Evolutionary conservation across 1,139 yeast species (phyloP).

Genomic region (Debaryomyces sp.): DNA sequence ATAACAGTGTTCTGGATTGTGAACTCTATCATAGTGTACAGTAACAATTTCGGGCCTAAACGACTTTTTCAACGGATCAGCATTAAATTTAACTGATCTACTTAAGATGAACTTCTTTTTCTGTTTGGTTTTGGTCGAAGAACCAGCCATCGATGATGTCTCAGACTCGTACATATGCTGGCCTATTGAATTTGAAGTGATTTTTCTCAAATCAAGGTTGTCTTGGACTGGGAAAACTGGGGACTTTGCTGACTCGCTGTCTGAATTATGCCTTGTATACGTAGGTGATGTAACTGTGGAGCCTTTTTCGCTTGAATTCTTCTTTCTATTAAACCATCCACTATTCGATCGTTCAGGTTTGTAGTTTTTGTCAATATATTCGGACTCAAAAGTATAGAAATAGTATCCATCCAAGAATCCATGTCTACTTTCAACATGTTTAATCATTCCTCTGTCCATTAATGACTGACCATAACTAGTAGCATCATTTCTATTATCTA

Average conservation of each 20-base stretch:
- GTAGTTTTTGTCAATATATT: slow-evolving; percentile 46
- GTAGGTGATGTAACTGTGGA: slow-evolving; percentile 17
- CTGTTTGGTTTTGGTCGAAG: slow-evolving; percentile 24
- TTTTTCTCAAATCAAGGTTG: slow-evolving; percentile 24
- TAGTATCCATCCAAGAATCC: slow-evolving; percentile 90
- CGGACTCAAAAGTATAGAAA: slow-evolving; percentile 72
- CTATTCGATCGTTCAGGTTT: slow-evolving; percentile 18
- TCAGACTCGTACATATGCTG: slow-evolving; percentile 31
- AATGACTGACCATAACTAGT: slow-evolving; percentile 73
- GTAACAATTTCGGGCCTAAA: slow-evolving; percentile 76
- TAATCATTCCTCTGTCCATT: slow-evolving; percentile 71
- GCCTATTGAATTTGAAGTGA: slow-evolving; percentile 25
- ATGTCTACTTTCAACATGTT: slow-evolving; percentile 82
- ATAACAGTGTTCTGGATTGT: slow-evolving; percentile 93
- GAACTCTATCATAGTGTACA: slow-evolving; percentile 89
- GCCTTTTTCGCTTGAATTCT: slow-evolving; percentile 16
- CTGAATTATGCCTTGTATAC: slow-evolving; percentile 29
- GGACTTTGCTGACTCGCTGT: slow-evolving; percentile 30
- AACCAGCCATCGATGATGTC: slow-evolving; percentile 36
- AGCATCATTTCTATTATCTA: slow-evolving; percentile 82
- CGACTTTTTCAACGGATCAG: slow-evolving; percentile 74
- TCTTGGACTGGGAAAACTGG: slow-evolving; percentile 25
- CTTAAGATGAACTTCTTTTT: slow-evolving; percentile 47
- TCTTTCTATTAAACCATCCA: slow-evolving; percentile 41
- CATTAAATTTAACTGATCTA: slow-evolving; percentile 66